Base-by-base conservation (phyloP, 2,329 filamentous ascomycete genomes). In the Fusarium sp. region DNA sequence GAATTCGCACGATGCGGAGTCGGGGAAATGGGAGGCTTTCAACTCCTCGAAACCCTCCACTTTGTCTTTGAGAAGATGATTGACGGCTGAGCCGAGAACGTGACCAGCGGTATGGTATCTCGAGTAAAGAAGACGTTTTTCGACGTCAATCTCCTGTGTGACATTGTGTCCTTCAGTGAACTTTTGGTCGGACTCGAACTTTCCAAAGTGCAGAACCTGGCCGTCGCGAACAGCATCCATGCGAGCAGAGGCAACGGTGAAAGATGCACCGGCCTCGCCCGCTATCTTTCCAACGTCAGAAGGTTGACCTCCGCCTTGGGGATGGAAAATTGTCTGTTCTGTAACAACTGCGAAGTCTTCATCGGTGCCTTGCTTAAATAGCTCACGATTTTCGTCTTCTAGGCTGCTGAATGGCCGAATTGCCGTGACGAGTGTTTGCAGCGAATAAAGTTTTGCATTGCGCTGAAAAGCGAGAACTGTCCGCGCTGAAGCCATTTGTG, bases 41-140 rank as follows among this genome's bases (percentile, higher is more conserved):
- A 88, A 78, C 73, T 93, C 91, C 57, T 86, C 84, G 59, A 90
- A 88, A 21, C 79, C 80, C 1, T 77, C 77, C 14, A 90, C 75
- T 51, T 86, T 75, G 3, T 81, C 77, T 62, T 85, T 82, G 2
- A 87, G 77, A 0, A 91, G 81, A 51, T 83, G 80, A 2, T 86
- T 82, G n/a, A 92, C 87, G 0, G 91, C 90, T 1, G 87, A 78
- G 4, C 91, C 90, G 1, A 93, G 83, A 4, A 93, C 86, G 69
- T 94, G 91, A 32, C 91, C 91, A 0, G 89, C 91, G 0, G 91
- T 93, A 76, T 94, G 91, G 1, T 90, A 82, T 1, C 90, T 85
- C 1, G 89, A 92, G 77, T 90, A 88, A 1, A 91, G 80, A 1
- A 82, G 72, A 1, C 91, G 84, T 66, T 88, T 90, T 19, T 85